Evolutionary conservation across 1,284 basidiomycete species (phyloP), one percentile per base, ranked within the genome.

Genomic region (Pseudozyma thailandica): DNA sequence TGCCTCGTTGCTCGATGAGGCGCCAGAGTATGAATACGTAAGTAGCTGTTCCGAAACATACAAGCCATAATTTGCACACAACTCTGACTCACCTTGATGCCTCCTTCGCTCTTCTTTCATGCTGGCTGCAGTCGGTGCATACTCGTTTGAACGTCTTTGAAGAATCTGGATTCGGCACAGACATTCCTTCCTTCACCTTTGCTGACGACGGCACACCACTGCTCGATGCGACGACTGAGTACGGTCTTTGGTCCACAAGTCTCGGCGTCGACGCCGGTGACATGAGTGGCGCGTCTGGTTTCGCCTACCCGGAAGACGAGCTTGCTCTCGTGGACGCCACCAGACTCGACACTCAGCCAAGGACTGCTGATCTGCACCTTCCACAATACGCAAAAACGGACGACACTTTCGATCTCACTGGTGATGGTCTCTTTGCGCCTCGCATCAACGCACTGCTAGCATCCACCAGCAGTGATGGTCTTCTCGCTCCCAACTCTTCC

Each of bases 11-110:
- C 71, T 81, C 7, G 74, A 80, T 46, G 75, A 78, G 12, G 64
- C 62, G 1, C 77, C 78, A 23, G 66, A 79, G 30, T 74, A 77
- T 53, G 76, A 82, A 77, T 82, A 68, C 48, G 80, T 82, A 61
- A 74, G 80, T 79, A 10, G 6, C 25, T n/a, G n/a, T 2, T 21
- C 16, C 16, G 8, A 8, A 6, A 6, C n/a, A 18, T 20, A 4
- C 27, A 15, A 8, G 25, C 9, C 12, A 13, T 8, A 13, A 28
- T 23, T 15, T 43, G 13, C 37, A 16, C 21, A 37, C 31, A 4
- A 23, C 39, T 28, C 25, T 27, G 16, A 18, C 15, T 33, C 27
- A n/a, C 26, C 4, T 15, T 21, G 21, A 15, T n/a, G n/a, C 6
- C 13, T 3, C 16, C 26, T 18, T 33, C 10, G 7, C 47, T 21